These are phyloP conservation scores for Melaleuca quinquenervia DNA, from an alignment of 345 rosid genomes.

Conservation along the genomic window DNA sequence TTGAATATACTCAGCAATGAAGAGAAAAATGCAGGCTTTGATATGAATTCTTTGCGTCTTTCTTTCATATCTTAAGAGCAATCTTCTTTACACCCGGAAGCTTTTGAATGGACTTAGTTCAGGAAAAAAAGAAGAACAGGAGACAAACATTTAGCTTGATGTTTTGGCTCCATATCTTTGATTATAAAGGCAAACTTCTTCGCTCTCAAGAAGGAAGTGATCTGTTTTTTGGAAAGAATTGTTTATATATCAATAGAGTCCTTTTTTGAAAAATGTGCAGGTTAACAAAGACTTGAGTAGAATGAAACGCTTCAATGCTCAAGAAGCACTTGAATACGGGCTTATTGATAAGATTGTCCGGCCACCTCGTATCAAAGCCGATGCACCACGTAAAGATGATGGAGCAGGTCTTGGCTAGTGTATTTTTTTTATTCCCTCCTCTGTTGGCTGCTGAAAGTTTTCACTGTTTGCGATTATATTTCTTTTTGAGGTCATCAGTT, in stretches of 20 bases:
- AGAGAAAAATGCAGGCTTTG: not conserved
- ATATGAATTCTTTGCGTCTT: not conserved
- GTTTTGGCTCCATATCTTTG: not conserved
- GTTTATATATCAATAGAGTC: not conserved
- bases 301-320: constrained; percentile 58
- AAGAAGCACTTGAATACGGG: constrained; percentile 86
- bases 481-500: not conserved
- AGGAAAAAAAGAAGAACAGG: not conserved
- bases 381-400: constrained; percentile 39
- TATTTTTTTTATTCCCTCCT: constrained; percentile 6
- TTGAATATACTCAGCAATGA: not conserved
- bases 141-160: not conserved
- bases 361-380: constrained; percentile 57
- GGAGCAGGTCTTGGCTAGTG: constrained; percentile 41
- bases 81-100: not conserved
- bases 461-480: not conserved
- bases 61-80: not conserved
- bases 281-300: constrained; percentile 43
- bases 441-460: not conserved
- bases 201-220: not conserved
- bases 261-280: constrained; percentile 20
- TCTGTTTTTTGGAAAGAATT: not conserved
- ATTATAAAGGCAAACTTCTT: not conserved
- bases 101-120: not conserved
- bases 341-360: constrained; percentile 55